Evolutionary conservation across 2,329 filamentous ascomycete genomes (phyloP).

Genomic region (Cladobotryum protrusum): DNA sequence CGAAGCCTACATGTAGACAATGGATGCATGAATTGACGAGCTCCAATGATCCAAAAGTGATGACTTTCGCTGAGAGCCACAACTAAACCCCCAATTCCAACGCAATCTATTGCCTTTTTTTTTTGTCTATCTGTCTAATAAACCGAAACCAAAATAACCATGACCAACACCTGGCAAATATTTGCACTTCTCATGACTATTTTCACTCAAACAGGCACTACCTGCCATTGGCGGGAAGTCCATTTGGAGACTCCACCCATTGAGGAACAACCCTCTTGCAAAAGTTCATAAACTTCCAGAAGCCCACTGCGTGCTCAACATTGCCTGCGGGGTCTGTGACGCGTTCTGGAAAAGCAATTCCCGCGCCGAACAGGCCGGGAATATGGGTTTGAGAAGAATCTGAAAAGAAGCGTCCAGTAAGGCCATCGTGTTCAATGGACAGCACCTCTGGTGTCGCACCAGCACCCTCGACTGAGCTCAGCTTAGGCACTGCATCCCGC

Average conservation of each 20-base stretch:
- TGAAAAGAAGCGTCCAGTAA: constrained; percentile 15
- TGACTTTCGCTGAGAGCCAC: no score
- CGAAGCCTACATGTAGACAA: no score
- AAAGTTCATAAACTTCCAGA: constrained; percentile 62
- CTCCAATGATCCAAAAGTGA: no score
- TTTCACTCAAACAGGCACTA: no score
- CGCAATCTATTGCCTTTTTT: no score
- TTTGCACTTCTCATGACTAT: no score
- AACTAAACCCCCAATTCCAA: no score
- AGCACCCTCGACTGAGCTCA: constrained; percentile 27
- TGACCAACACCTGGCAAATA: no score
- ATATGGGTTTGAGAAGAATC: constrained; percentile 2
- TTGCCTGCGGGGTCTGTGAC: constrained; percentile 56
- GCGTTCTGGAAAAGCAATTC: constrained; percentile 57
- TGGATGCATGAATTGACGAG: no score
- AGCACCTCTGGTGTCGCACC: constrained; percentile 30
- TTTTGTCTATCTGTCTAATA: no score
- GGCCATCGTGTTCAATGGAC: constrained; percentile 38
- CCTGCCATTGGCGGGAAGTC: no score
- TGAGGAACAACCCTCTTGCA: constrained; percentile 46
- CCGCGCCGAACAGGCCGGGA: constrained; percentile 53
- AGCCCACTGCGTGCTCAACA: constrained; percentile 55
- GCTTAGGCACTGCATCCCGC: constrained; percentile 41
- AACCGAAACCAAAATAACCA: no score
- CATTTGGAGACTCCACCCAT: constrained; percentile 3